Evolutionary conservation across 1,139 yeast genomes (phyloP).

Genomic region (Hyphopichia burtonii): DNA sequence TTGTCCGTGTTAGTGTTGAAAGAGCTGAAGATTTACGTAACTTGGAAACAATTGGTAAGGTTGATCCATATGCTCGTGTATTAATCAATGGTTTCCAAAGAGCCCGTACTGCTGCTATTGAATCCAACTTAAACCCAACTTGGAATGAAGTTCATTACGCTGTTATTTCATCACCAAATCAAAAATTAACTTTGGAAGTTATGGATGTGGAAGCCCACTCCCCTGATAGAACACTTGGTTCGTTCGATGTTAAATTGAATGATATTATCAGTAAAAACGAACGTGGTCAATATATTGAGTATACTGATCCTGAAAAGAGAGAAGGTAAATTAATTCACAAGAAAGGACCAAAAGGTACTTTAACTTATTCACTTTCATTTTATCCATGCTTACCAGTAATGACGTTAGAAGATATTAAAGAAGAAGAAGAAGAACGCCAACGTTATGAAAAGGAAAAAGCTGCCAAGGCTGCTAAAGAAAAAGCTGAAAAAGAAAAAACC

Average conservation of each 20-base stretch:
- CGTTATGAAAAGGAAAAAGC: conserved; percentile 22
- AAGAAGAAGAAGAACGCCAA: conserved; percentile 43
- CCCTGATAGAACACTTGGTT: conserved; percentile 84
- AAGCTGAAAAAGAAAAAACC: conserved; percentile 24
- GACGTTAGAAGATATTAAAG: conserved; percentile 69
- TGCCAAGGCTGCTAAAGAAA: conserved; percentile 31
- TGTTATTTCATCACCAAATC: conserved; percentile 78
- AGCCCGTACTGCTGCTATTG: conserved; percentile 73
- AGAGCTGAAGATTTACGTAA: conserved; percentile 76
- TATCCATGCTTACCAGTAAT: conserved; percentile 78
- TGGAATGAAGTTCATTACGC: conserved; percentile 85
- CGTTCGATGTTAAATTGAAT: conserved; percentile 64
- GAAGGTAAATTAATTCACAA: conserved; percentile 63
- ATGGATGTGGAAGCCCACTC: conserved; percentile 84
- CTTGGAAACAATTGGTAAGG: conserved; percentile 71
- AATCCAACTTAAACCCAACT: conserved; percentile 71
- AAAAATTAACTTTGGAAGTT: conserved; percentile 77
- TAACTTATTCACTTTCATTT: conserved; percentile 73
- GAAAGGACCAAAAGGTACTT: conserved; percentile 78
- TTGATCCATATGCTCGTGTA: conserved; percentile 82
- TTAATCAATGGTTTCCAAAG: conserved; percentile 74
- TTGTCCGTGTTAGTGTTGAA: conserved; percentile 69
- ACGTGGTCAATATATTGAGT: conserved; percentile 62
- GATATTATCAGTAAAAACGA: conserved; percentile 70
- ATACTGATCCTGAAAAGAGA: conserved; percentile 55